phyloP scores from a whole-genome alignment of 2,329 filamentous ascomycete species.

The Leptographium wingfieldii region DNA sequence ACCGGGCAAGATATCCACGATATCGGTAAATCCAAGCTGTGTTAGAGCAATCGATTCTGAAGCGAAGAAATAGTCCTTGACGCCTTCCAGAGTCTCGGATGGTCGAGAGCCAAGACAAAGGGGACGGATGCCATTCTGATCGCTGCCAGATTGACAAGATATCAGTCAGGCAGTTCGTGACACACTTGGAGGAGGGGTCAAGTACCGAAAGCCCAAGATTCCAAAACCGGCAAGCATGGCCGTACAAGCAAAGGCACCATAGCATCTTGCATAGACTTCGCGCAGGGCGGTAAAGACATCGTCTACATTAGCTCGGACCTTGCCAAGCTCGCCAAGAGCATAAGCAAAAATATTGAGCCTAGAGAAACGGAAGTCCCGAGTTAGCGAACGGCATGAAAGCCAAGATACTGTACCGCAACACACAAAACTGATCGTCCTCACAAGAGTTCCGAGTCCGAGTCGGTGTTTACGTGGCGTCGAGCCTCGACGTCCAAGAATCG shows the following conservation, averaged over 20 bases:
- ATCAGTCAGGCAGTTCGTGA: neutral
- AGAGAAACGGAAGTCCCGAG: too few relatives aligned
- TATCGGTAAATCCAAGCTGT: constrained; percentile 67
- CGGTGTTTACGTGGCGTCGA: constrained; percentile 79
- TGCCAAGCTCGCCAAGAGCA: constrained; percentile 71
- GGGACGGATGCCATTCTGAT: constrained; percentile 71
- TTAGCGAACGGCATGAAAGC: neutral
- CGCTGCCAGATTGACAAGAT: constrained; percentile 26
- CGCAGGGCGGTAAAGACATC: constrained; percentile 65
- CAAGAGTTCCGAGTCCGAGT: constrained; percentile 78
- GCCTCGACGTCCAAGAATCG: constrained; percentile 64
- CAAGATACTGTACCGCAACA: neutral
- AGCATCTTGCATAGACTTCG: constrained; percentile 61
- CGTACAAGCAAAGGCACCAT: constrained; percentile 72
- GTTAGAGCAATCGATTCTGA: constrained; percentile 76
- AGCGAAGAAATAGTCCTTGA: constrained; percentile 78
- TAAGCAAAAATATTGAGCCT: constrained; percentile 83
- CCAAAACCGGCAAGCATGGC: constrained; percentile 78
- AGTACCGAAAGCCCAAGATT: constrained; percentile 51
- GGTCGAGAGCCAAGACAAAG: constrained; percentile 65
- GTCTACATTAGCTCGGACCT: constrained; percentile 68
- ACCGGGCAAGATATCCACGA: constrained; percentile 68
- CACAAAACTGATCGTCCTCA: neutral
- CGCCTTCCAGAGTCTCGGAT: constrained; percentile 47
- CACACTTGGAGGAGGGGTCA: constrained; percentile 25